A percentile compares a stretch with the other conserved stretches of the same genome.
These are phyloP conservation scores for Scheffersomyces parashehatae DNA, from an alignment of 1,139 yeast species.

Conservation along the genomic window DNA sequence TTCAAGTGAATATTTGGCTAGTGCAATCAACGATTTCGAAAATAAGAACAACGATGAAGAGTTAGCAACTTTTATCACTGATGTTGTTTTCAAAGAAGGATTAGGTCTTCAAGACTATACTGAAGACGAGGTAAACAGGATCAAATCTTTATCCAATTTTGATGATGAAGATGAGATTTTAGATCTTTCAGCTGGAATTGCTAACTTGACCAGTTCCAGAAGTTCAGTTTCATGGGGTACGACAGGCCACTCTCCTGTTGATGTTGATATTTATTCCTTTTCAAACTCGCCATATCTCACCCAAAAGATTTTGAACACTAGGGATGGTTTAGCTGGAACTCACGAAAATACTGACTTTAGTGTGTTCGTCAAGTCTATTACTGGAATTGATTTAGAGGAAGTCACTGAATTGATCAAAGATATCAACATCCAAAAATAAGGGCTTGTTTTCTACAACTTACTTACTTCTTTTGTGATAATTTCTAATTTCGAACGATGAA, in stretches of 20 bases:
- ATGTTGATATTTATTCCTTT: slow-evolving; percentile 78
- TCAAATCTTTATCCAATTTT: slow-evolving; percentile 20
- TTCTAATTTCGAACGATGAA: too few relatives aligned
- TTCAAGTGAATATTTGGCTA: slow-evolving; percentile 67
- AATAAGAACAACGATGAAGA: slow-evolving; percentile 26
- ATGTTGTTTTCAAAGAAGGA: slow-evolving; percentile 53
- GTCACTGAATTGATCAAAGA: slow-evolving; percentile 12
- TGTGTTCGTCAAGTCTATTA: slow-evolving; percentile 11
- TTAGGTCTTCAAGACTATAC: slow-evolving; percentile 62
- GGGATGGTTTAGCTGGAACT: slow-evolving; percentile 14
- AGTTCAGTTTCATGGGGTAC: slow-evolving; percentile 88
- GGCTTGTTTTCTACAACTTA: not conserved
- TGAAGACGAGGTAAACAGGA: slow-evolving; percentile 43
- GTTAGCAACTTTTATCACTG: slow-evolving; percentile 43
- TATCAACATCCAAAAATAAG: not conserved
- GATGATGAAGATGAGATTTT: slow-evolving; percentile 8
- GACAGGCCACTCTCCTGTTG: slow-evolving; percentile 88
- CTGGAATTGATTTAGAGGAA: slow-evolving; percentile 10
- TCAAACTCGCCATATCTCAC: slow-evolving; percentile 38
- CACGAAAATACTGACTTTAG: slow-evolving; percentile 19
- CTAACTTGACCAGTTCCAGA: slow-evolving; percentile 63
- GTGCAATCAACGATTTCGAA: slow-evolving; percentile 26
- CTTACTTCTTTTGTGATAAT: too few relatives aligned
- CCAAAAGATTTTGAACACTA: slow-evolving; percentile 1
- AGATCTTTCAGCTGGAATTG: slow-evolving; percentile 43